phyloP scores from a whole-genome alignment of 2,329 filamentous ascomycete genomes.

The Penicillium sp. region DNA sequence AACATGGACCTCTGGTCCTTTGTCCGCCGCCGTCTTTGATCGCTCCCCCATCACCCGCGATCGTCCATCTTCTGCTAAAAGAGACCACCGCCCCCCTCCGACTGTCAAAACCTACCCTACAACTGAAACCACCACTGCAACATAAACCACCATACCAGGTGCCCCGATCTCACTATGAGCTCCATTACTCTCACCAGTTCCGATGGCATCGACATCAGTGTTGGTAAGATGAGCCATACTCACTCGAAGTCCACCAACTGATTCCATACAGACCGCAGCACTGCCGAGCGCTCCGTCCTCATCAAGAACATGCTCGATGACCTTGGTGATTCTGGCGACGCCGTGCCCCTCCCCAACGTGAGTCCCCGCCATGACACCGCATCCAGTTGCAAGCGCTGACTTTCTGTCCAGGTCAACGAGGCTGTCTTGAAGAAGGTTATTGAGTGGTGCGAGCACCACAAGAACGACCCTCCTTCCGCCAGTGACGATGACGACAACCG shows the following conservation, averaged over 20 bases:
- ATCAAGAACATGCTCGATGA: constrained; percentile 99
- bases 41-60: background rate
- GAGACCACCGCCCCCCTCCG: background rate
- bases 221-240: constrained; percentile 47
- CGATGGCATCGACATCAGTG: constrained; percentile 51
- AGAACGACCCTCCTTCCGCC: constrained; percentile 77
- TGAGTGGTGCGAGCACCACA: constrained; percentile 97
- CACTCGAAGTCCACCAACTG: constrained; percentile 19
- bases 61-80: background rate
- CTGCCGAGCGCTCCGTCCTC: constrained; percentile 88
- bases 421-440: constrained; percentile 93
- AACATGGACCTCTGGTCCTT: background rate
- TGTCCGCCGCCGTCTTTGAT: background rate
- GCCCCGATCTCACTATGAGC: constrained; percentile 10
- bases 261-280: constrained; percentile 67
- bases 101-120: background rate
- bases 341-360: constrained; percentile 71
- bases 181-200: constrained; percentile 53
- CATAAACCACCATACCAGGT: background rate
- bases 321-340: constrained; percentile 65
- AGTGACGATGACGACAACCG: constrained; percentile 89
- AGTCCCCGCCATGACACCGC: constrained; percentile 8
- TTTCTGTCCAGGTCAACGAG: constrained; percentile 71
- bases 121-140: too few species aligned
- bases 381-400: background rate